Evolutionary conservation across 164 flowering plant species (phyloP), one percentile per base, ranked within the genome.

Genomic region (Litsea cubeba): DNA sequence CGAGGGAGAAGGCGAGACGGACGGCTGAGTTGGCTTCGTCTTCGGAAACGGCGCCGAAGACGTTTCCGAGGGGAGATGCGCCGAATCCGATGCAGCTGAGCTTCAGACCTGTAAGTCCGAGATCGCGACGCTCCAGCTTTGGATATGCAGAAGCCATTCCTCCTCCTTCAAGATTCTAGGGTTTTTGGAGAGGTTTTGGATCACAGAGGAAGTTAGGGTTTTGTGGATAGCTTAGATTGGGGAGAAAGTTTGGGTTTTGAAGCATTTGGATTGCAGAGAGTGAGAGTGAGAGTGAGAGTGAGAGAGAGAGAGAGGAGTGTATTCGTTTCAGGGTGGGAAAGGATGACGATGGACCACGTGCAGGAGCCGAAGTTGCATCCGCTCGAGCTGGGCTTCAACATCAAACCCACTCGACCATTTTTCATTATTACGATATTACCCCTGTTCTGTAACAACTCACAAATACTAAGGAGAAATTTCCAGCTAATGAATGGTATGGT

Each of bases 41-140:
- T 58, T 90, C 91, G 11, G 97, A 76, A 65, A 93, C 93, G 22
- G 74, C 76, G 28, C 98, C 97, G 81, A 92, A 93, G 76, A 90
- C 97, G 28, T 78, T 85, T 74, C 99, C 99, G 46, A 95, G 91
- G 3, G 99, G 98, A 11, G 99, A 93, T 2, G 99, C 99, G 49
- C 99, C 99, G 80, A 95, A 95, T 26, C 98, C 98, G 24, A 95
- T 88, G 72, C 76, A 84, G 82, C 99, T 95, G 57, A 92, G 80
- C 54, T 82, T 86, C 30, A 95, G 90, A 18, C 95, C 97, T 5
- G 99, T 92, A 69, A 82, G 87, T 24, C 99, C 98, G 1, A 95
- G 85, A 30, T 81, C 84, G 26, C 97, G 82, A 14, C 75, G 84
- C 76, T 89, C 88, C 62, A 92, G 66, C n/a, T 17, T 30, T 28